A percentile compares a stretch with the other conserved stretches of the same genome.
Conservation (phyloP, 805 yeast genomes). For the Maudiozyma barnettii region DNA sequence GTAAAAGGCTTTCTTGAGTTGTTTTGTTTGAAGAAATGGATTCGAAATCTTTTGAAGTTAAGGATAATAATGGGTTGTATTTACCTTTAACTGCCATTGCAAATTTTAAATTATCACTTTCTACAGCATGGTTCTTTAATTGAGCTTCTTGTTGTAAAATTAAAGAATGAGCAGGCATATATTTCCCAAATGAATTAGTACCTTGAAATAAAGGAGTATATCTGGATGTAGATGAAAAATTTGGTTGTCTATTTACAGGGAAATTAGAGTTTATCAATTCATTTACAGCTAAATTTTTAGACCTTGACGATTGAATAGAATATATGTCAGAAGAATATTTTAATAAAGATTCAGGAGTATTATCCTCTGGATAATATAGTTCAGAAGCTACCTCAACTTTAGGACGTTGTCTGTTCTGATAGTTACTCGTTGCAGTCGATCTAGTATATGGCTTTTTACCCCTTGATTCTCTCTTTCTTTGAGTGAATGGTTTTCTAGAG, state of each 20-base stretch:
- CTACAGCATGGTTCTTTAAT: conserved; percentile 14
- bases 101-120: conserved; percentile 9
- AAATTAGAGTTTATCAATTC: conserved; percentile 16
- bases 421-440: too few relatives aligned
- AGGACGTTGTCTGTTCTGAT: not conserved
- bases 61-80: conserved; percentile 10
- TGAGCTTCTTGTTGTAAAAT: conserved; percentile 18
- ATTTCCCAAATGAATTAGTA: conserved; percentile 44
- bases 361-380: conserved; percentile 17
- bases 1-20: conserved; percentile 10
- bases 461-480: not conserved
- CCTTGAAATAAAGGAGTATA: conserved; percentile 42
- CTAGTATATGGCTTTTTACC: not conserved
- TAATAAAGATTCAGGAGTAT: conserved; percentile 19
- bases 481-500: not conserved
- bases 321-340: conserved; percentile 18
- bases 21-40: conserved; percentile 12
- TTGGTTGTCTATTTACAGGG: conserved; percentile 20
- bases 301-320: conserved; percentile 12
- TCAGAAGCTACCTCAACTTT: conserved; percentile 1
- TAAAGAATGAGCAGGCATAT: conserved; percentile 47
- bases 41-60: conserved; percentile 8
- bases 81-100: conserved; percentile 16
- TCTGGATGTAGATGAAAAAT: conserved; percentile 8
- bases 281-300: conserved; percentile 14